Evolutionary conservation across 805 yeast genomes (phyloP), one percentile per base, ranked within the genome.

Genomic region (Saccharomycopsis selenospora): DNA sequence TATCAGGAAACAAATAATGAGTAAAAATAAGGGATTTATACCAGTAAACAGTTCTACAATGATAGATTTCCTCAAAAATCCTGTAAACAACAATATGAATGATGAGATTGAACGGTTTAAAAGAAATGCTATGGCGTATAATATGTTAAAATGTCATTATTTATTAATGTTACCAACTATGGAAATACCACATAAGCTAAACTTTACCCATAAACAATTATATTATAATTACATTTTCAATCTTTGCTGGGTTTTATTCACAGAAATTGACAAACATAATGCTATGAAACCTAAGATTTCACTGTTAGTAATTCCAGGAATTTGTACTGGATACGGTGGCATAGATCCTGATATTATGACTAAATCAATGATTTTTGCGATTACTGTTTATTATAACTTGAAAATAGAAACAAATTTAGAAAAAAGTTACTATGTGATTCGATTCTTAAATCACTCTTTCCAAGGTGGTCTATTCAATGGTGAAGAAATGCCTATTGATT

Each of bases 361-460:
- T 18, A 44, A 45, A 36, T 40, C 51, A 1, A 48, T 41, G 45
- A 38, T 45, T 25, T 41, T 38, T 40, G 23, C 45, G 11, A 29
- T 42, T 8, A 25, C 18, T 7, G 41, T 42, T 13, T 46, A 41
- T 17, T 46, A 23, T 8, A 23, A 14, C 4, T 23, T 18, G 10
- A 22, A 13, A 10, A 14, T 14, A 23, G 3, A 17, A 7, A 33
- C 20, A 14, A 33, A 33, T 14, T 33, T 33, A 23, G 44, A 42
- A 28, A 42, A 27, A 42, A 25, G 44, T 18, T 42, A 25, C 44
- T 42, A 24, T 23, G 44, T 20, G 11, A n/a, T 42, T 3, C 17
- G 44, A 27, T 42, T 42, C 70, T 73, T 55, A 73, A 10, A 10
- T 10, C 38, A 33, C 18, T 33, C 38, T 10, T 33, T 33, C 18